Conservation (phyloP, 2,329 filamentous ascomycete species). For the Phaeosphaeriaceae sp. region DNA sequence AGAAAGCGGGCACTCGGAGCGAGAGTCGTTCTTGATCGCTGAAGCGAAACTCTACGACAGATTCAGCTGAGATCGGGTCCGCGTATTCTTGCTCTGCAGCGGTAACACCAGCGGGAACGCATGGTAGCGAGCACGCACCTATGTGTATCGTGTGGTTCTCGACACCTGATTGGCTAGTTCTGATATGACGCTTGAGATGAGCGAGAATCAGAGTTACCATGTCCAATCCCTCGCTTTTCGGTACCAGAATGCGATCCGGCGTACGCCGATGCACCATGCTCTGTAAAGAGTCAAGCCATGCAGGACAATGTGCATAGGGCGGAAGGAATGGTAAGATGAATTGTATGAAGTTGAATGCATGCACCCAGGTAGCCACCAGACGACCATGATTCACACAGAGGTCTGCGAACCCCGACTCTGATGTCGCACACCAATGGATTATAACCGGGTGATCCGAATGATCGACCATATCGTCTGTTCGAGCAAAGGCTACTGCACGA, state of each 20-base stretch:
- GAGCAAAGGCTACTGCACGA: no score
- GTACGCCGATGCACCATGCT: not conserved
- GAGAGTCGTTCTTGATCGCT: not conserved
- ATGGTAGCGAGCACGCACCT: conserved; percentile 26
- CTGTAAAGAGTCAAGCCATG: not conserved
- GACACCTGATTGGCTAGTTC: conserved; percentile 1
- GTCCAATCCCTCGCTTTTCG: not conserved
- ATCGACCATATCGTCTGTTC: no score
- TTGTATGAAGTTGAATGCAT: not conserved
- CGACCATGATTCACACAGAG: not conserved
- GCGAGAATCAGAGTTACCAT: not conserved
- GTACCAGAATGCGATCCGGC: not conserved
- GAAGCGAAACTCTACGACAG: not conserved
- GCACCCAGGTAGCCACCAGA: not conserved
- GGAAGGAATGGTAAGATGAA: not conserved
- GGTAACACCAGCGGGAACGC: conserved; percentile 28
- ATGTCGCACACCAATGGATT: no score
- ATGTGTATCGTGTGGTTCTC: conserved; percentile 3
- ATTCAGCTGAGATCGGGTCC: conserved; percentile 18
- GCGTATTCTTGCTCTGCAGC: conserved; percentile 22
- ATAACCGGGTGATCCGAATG: no score
- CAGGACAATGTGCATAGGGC: not conserved
- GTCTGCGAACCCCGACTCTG: no score
- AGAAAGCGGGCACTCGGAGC: not conserved
- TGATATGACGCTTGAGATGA: conserved; percentile 1